Evolutionary conservation across 495 filamentous ascomycete species (phyloP).

Genomic region (Podospora pseudocomata): DNA sequence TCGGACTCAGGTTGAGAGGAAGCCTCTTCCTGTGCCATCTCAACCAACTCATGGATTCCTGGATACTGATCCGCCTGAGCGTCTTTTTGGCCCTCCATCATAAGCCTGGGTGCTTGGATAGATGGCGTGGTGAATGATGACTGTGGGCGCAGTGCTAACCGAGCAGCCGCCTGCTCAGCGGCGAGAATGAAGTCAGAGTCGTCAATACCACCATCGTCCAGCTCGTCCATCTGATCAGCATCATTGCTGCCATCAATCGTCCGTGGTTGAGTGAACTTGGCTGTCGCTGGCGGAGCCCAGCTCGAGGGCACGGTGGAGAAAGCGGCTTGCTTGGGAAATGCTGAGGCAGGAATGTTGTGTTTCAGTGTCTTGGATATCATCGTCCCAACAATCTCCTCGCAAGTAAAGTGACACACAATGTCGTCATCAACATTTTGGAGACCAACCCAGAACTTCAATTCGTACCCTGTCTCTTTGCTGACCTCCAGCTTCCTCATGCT

Average conservation of each 20-base stretch:
- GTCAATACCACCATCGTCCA: constrained; percentile 23
- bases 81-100: constrained; percentile 1
- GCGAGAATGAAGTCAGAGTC: constrained; percentile 28
- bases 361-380: constrained; percentile 57
- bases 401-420: constrained; percentile 72
- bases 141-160: constrained; percentile 9
- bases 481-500: constrained; percentile 62
- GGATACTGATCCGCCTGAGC: constrained; percentile 21
- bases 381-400: constrained; percentile 90
- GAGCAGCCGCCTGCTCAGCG: constrained; percentile 19
- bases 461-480: constrained; percentile 44
- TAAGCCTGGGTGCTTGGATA: constrained; percentile 23
- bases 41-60: constrained; percentile 31
- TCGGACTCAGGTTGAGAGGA: constrained; percentile 10
- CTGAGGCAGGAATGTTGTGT: constrained; percentile 54
- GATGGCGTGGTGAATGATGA: constrained; percentile 9
- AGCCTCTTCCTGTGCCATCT: constrained; percentile 21
- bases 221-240: not conserved
- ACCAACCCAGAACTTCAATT: constrained; percentile 58
- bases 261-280: not conserved
- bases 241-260: not conserved
- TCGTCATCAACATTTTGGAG: constrained; percentile 54
- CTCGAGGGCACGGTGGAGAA: not conserved
- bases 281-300: not conserved
- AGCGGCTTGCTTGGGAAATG: constrained; percentile 43